Base-by-base conservation (phyloP, 1,139 yeast genomes). In the Kazachstania sp. region DNA sequence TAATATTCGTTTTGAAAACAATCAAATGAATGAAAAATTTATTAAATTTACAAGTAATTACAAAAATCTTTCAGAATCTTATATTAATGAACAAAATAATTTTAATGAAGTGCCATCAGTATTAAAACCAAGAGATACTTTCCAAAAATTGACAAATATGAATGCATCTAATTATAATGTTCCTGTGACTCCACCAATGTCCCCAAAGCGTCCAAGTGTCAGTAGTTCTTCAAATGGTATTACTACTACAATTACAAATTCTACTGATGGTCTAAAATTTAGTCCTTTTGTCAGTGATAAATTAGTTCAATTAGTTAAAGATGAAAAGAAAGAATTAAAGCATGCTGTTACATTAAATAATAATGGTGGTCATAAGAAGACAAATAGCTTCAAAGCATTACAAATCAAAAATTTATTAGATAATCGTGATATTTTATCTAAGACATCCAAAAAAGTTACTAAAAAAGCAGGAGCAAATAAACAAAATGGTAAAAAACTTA, bases 311-410 rank as follows among this genome's bases (percentile, higher is more conserved):
- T 49, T 55, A 6, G 61, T 59, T 7, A 59, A 56, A 45, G 47
- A 46, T 38, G 49, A 51, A 34, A 43, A 36, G 30, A 23, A 39
- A 26, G n/a, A 26, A 13, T 34, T n/a, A 9, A 19, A 19, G 4
- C 19, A 37, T 4, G 13, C n/a, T 15, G 40, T 15, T 15, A 16
- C 41, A 20, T 37, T 34, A 28, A 28, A 28, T 19, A 38, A 30
- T 30, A 46, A 45, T 38, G 51, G n/a, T n/a, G n/a, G 45, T 23
- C 68, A 65, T 47, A 64, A 59, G 47, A 65, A 65, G 44, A 60
- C 66, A 3, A 64, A 64, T 48, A 63, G 67, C 44, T 65, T 63
- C 47, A 64, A 64, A 51, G 68, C 68, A 3, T 49, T 64, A 44
- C 64, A 64, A 50, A 45, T 64, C 43, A 65, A 63, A 45, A 59